Percentiles rank a stretch among this genome's conserved stretches.
Conservation (phyloP, 257 asterid genomes). For the Solanum habrochaites region DNA sequence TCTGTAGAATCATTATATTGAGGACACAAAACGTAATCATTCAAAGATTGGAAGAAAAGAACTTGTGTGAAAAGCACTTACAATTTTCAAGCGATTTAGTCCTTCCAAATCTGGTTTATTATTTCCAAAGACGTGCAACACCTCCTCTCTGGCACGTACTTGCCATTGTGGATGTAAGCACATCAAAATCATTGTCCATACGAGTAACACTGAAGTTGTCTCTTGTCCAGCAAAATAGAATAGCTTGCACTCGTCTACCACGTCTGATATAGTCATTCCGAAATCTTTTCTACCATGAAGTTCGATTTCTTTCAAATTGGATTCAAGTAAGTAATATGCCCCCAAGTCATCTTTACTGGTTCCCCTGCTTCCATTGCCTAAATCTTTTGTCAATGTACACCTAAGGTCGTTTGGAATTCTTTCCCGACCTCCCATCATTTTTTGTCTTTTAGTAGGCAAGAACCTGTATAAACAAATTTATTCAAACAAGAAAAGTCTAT, state of each 20-base stretch:
- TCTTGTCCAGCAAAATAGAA: conserved; percentile 50
- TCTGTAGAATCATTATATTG: neutral
- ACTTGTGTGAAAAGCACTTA: conserved; percentile 3
- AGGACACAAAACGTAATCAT: neutral
- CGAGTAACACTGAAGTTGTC: conserved; percentile 34
- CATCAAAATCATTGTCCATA: conserved; percentile 44
- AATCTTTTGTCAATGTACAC: conserved; percentile 15
- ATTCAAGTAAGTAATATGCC: conserved; percentile 5
- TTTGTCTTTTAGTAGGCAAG: conserved; percentile 29
- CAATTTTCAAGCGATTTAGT: conserved; percentile 16
- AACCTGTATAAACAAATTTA: conserved; percentile 2
- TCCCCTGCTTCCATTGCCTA: conserved; percentile 11
- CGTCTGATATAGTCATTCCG: conserved; percentile 4
- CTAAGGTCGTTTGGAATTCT: conserved; percentile 5
- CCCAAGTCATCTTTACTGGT: neutral
- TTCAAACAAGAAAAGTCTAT: neutral
- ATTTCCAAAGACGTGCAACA: conserved; percentile 14
- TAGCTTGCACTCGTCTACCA: conserved; percentile 40
- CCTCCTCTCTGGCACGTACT: conserved; percentile 17
- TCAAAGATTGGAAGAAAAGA: neutral
- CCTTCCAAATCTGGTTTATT: conserved; percentile 17
- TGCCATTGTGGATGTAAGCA: conserved; percentile 21
- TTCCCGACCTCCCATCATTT: neutral
- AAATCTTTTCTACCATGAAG: neutral
- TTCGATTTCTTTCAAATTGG: conserved; percentile 11